Evolutionary conservation across 2,329 filamentous ascomycete species (phyloP).

Genomic region (Cladosporium sp.): DNA sequence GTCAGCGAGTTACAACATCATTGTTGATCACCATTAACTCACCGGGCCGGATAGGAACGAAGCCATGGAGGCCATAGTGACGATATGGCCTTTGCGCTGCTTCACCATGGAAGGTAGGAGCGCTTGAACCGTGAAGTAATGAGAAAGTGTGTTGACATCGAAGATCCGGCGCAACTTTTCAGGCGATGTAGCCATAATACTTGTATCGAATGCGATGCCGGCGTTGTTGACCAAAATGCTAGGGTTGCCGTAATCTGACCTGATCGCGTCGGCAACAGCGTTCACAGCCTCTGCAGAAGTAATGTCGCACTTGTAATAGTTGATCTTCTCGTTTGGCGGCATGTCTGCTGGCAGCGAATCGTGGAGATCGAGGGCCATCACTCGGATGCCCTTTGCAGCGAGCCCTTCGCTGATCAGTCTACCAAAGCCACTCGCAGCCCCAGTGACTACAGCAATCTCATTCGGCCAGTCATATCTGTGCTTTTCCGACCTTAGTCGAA

Average conservation of each 20-base stretch:
- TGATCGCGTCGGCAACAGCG: constrained; percentile 34
- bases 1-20: background rate
- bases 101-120: constrained; percentile 48
- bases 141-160: constrained; percentile 47
- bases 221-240: constrained; percentile 47
- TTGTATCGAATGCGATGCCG: constrained; percentile 41
- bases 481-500: constrained; percentile 31
- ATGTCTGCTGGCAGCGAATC: constrained; percentile 29
- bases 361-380: constrained; percentile 34
- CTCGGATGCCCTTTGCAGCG: constrained; percentile 31
- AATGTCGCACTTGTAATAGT: constrained; percentile 43
- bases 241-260: constrained; percentile 36
- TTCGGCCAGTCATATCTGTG: constrained; percentile 32
- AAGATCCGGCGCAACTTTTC: constrained; percentile 43
- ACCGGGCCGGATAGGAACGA: constrained; percentile 35
- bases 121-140: constrained; percentile 46
- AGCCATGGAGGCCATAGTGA: constrained; percentile 50
- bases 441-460: constrained; percentile 32
- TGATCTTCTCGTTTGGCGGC: constrained; percentile 27
- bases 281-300: constrained; percentile 43
- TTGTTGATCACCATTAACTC: background rate
- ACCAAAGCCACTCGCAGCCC: constrained; percentile 34
- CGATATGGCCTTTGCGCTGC: constrained; percentile 49
- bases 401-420: constrained; percentile 31
- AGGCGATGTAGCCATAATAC: constrained; percentile 43